These are phyloP conservation scores for Saccharomycopsis fibuligera DNA, from an alignment of 805 yeast species.

Conservation along the genomic window DNA sequence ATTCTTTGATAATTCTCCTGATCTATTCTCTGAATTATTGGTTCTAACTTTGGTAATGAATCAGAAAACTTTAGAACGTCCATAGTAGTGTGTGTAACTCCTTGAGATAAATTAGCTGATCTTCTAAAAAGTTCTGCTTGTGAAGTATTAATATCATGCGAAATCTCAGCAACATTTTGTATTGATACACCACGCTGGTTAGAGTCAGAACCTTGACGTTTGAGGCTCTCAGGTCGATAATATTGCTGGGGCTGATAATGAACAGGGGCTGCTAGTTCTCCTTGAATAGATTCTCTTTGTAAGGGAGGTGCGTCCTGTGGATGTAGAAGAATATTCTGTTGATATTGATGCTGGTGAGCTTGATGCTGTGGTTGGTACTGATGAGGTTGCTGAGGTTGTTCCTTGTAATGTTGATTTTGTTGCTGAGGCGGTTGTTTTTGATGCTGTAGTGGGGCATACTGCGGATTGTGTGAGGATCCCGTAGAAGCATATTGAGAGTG, in stretches of 20 bases:
- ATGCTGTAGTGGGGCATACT: no score
- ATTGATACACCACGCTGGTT: slow-evolving; percentile 1
- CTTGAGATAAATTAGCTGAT: slow-evolving; percentile 2
- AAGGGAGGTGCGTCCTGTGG: no score
- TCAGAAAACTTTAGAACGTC: slow-evolving; percentile 26
- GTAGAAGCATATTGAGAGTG: no score
- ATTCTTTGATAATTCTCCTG: slow-evolving; percentile 1
- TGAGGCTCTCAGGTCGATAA: no score
- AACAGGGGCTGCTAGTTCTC: no score
- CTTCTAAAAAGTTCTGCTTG: neutral
- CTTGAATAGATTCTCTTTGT: no score
- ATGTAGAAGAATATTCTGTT: slow-evolving; percentile 4
- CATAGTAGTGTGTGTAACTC: slow-evolving; percentile 22
- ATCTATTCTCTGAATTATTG: slow-evolving; percentile 13
- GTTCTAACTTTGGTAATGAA: slow-evolving; percentile 25
- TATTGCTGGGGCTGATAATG: slow-evolving; percentile 13
- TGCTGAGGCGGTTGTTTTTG: slow-evolving; percentile 16
- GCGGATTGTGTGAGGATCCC: no score
- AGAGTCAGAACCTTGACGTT: no score
- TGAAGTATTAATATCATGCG: neutral
- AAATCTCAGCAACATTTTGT: neutral
- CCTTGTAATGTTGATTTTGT: slow-evolving; percentile 17
- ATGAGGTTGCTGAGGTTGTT: slow-evolving; percentile 20
- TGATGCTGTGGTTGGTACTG: slow-evolving; percentile 15
- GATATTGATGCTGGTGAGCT: slow-evolving; percentile 4